A percentile compares a stretch with the other conserved stretches of the same genome.
phyloP scores from a whole-genome alignment of 352 stramenopile species.

The Pythium vanterpoolii region DNA sequence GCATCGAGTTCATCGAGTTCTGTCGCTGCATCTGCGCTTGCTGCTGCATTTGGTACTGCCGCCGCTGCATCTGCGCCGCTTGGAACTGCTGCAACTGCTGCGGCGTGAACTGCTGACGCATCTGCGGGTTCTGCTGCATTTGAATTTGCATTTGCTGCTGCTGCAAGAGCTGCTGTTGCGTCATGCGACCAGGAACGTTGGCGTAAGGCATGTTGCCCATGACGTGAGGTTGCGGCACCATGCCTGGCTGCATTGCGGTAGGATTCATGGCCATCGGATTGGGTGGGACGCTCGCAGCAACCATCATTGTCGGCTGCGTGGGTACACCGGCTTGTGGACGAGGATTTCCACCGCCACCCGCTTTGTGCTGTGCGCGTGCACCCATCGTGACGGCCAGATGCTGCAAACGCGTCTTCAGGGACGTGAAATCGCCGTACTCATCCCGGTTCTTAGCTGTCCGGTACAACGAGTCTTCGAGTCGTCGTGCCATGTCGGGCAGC shows the following conservation, averaged over 20 bases:
- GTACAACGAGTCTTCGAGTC: conserved; percentile 97
- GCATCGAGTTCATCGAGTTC: conserved; percentile 50
- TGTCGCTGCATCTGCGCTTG: conserved; percentile 66
- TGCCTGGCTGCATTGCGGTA: conserved; percentile 26
- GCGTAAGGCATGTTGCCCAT: conserved; percentile 72
- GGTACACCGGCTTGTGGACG: conserved; percentile 29
- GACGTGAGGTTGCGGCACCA: conserved; percentile 56
- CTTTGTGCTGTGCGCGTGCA: conserved; percentile 76
- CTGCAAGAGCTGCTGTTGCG: conserved; percentile 73
- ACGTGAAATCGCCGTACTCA: conserved; percentile 96
- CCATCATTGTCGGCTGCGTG: conserved; percentile 47
- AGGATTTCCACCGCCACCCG: conserved; percentile 38
- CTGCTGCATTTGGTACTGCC: conserved; percentile 53
- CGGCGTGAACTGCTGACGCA: conserved; percentile 74
- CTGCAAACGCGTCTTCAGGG: conserved; percentile 96
- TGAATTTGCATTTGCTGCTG: conserved; percentile 80
- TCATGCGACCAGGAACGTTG: conserved; percentile 63
- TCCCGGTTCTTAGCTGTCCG: conserved; percentile 89
- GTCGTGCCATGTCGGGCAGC: conserved; percentile 97
- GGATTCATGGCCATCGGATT: conserved; percentile 37
- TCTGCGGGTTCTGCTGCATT: conserved; percentile 83
- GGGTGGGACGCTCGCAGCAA: conserved; percentile 21
- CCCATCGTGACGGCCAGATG: conserved; percentile 93
- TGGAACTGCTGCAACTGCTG: conserved; percentile 80
- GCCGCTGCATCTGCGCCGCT: conserved; percentile 34